phyloP scores from a whole-genome alignment of 768 basidiomycete genomes.

The Neoboletus brunneissimus region DNA sequence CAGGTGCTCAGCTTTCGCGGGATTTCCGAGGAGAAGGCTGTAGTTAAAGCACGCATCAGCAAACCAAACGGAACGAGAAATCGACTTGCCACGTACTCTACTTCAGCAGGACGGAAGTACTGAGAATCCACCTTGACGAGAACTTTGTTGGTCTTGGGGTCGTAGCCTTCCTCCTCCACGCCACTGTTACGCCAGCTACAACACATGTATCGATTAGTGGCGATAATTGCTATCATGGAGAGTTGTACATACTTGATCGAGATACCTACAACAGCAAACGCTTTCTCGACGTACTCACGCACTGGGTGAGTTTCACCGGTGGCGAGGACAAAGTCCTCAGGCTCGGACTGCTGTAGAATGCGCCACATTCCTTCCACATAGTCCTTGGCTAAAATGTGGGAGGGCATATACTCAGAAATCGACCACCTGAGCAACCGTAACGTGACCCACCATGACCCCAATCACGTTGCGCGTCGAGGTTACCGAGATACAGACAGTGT shows the following conservation, averaged over 20 bases:
- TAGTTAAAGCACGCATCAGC: not conserved
- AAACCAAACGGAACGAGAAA: not conserved
- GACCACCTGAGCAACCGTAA: not conserved
- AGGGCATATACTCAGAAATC: slow-evolving; percentile 6
- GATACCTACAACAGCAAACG: slow-evolving; percentile 70
- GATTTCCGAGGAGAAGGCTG: slow-evolving; percentile 83
- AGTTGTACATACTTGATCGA: slow-evolving; percentile 52
- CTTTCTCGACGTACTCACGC: slow-evolving; percentile 87
- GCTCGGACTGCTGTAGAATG: slow-evolving; percentile 82
- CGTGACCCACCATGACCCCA: slow-evolving; percentile 86
- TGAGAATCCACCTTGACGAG: slow-evolving; percentile 82
- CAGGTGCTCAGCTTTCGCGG: slow-evolving; percentile 82
- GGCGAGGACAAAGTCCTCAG: slow-evolving; percentile 92
- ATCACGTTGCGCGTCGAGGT: slow-evolving; percentile 91
- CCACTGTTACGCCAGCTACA: slow-evolving; percentile 75
- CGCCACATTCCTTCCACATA: slow-evolving; percentile 99
- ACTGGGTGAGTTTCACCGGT: slow-evolving; percentile 96
- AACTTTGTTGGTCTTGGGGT: slow-evolving; percentile 62
- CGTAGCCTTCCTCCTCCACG: slow-evolving; percentile 74
- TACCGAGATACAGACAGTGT: slow-evolving; percentile 87
- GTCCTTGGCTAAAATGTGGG: slow-evolving; percentile 57
- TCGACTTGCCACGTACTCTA: slow-evolving; percentile 61
- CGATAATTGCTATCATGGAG: not conserved
- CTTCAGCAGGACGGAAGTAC: slow-evolving; percentile 96
- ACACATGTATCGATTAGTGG: slow-evolving; percentile 1